Percentiles rank a stretch among this genome's conserved stretches.
Evolutionary conservation across 108 stramenopile species (phyloP).

Genomic region (Mayamaea pseudoterrestris): DNA sequence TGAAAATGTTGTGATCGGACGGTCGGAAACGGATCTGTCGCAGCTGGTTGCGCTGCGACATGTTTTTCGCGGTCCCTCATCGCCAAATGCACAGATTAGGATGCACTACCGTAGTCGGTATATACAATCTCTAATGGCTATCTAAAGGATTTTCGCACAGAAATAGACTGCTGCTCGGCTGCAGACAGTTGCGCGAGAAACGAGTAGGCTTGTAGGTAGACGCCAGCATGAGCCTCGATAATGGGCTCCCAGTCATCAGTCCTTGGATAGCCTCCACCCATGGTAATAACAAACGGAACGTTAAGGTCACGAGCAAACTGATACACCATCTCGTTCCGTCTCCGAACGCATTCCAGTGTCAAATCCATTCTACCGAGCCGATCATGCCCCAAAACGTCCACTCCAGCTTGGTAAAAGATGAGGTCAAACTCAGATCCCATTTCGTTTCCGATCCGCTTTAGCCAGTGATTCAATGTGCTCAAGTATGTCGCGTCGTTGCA

Average conservation of each 20-base stretch:
- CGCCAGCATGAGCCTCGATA: slow-evolving; percentile 57
- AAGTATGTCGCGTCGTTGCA: slow-evolving; percentile 67
- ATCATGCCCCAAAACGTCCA: slow-evolving; percentile 68
- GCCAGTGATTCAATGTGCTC: slow-evolving; percentile 51
- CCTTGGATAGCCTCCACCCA: slow-evolving; percentile 84
- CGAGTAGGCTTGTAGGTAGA: slow-evolving; percentile 60
- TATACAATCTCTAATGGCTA: too few relatives aligned
- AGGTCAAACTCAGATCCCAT: slow-evolving; percentile 36
- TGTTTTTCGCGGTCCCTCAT: slow-evolving; percentile 12
- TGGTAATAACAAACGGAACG: slow-evolving; percentile 56
- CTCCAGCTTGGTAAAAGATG: slow-evolving; percentile 80
- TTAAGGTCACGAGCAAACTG: slow-evolving; percentile 31
- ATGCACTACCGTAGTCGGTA: too few relatives aligned
- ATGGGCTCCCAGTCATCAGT: slow-evolving; percentile 55
- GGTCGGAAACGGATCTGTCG: too few relatives aligned
- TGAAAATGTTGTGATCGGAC: not conserved
- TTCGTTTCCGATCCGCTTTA: slow-evolving; percentile 38
- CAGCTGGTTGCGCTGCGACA: too few relatives aligned
- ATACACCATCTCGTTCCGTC: slow-evolving; percentile 59
- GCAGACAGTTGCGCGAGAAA: slow-evolving; percentile 19
- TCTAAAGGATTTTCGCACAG: too few relatives aligned
- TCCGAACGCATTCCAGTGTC: slow-evolving; percentile 32
- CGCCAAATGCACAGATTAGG: too few relatives aligned
- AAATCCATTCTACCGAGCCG: slow-evolving; percentile 64
- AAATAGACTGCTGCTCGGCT: too few relatives aligned